Base-by-base conservation (phyloP, 495 filamentous ascomycete species). In the Penicillium steckii region DNA sequence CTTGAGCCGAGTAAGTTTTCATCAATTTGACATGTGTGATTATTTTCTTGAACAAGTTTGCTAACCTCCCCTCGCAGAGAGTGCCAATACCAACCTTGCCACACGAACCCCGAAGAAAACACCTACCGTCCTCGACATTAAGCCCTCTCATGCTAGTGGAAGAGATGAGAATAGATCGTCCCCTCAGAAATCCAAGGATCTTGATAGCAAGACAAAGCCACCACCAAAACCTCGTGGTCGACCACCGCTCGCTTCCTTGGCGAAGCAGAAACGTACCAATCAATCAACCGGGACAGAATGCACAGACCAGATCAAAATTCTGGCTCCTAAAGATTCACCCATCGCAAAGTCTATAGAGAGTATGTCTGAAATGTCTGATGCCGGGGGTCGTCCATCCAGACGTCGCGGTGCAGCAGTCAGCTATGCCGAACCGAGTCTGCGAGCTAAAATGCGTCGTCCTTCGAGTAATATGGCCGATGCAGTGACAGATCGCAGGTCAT, bases 401-500 rank as follows among this genome's bases (percentile, higher is more conserved):
- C 82, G 90, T 53, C 79, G 84, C 10, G 73, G 85, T 44, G 72
- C 80, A 6, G 77, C 79, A 24, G 79, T 95, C 41, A 94, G 88
- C 71, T 95, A 95, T 64, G 88, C 89, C 19, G 87, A 93, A 66
- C 90, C 90, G 8, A 95, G 88, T 60, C 73, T 95, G 26, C 79
- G 88, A 45, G 87, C 85, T 59, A 95, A 95, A 72, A 95, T 95
- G 90, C 80, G 90, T 44, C 83, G 90, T 44, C 86, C 89, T 18
- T 87, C 85, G 13, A 89, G 87, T 53, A 80, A 87, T 46, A 67
- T 93, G 5, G 76, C 85, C 29, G 87, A 89, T 64, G 89, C 89
- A 7, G 89, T 92, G 35, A 61, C 71, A 3, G 76, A 72, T 29
- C 67, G 70, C 52, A 56, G 71, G 45, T 59, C 56, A 1, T 74